Conservation (phyloP, 495 filamentous ascomycete species). For the Neurospora hispaniola region DNA sequence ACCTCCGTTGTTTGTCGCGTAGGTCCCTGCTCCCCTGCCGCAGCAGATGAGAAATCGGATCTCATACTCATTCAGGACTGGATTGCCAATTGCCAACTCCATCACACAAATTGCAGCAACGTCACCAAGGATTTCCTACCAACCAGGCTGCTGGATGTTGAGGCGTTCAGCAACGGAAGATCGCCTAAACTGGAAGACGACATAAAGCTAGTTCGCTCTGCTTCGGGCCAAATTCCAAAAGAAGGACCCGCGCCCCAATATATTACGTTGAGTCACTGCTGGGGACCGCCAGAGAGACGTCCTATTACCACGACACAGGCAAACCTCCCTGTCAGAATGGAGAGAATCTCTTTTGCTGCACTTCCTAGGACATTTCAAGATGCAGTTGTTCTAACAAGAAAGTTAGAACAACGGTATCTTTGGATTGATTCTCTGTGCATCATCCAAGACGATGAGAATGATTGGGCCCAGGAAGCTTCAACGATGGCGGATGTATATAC, state of each 20-base stretch:
- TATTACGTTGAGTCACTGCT: constrained; percentile 6
- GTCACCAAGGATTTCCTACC: not conserved
- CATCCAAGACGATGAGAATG: constrained; percentile 19
- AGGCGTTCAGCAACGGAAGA: not conserved
- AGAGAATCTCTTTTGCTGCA: not conserved
- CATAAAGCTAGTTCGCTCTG: not conserved
- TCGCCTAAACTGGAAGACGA: not conserved
- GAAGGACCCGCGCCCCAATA: not conserved
- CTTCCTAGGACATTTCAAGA: constrained; percentile 13
- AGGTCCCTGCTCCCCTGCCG: not conserved
- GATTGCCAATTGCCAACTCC: not conserved
- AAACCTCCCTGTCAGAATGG: not conserved
- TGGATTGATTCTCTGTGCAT: constrained; percentile 31
- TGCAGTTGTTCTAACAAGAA: not conserved
- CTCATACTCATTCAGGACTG: not conserved
- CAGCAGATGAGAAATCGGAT: not conserved
- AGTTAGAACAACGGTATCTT: constrained; percentile 16
- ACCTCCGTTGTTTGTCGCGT: fast-evolving
- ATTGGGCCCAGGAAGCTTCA: constrained; percentile 20
- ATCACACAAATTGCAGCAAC: not conserved
- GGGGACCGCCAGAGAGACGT: not conserved
- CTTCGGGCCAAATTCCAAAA: fast-evolving
- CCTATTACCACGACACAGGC: fast-evolving
- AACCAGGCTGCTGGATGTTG: not conserved
- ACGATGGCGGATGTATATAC: constrained; percentile 19